Evolutionary conservation across 2,329 filamentous ascomycete genomes (phyloP).

Genomic region (Phaeosphaeria sp.): DNA sequence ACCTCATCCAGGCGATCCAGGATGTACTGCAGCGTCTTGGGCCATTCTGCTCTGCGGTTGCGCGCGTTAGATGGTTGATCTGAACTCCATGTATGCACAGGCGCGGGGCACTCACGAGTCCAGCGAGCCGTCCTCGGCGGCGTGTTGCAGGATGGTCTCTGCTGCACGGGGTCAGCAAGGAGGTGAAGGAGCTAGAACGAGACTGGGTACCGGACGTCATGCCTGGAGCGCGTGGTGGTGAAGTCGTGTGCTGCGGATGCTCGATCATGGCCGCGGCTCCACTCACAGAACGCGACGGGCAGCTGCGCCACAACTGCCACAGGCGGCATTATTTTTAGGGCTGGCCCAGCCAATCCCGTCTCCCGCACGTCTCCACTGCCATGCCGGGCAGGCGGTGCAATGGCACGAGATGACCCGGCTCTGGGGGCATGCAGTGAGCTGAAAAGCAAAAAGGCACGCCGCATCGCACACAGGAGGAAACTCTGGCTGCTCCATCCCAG

Average conservation of each 20-base stretch:
- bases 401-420: neutral
- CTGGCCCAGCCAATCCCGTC: slow-evolving; percentile 16
- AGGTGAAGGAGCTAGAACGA: neutral
- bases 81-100: slow-evolving; percentile 1
- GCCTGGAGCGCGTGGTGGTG: slow-evolving; percentile 11
- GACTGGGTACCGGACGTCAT: slow-evolving; percentile 28
- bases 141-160: slow-evolving; percentile 62
- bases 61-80: slow-evolving; percentile 44
- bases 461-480: neutral
- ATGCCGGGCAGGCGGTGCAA: neutral
- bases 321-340: slow-evolving; percentile 9
- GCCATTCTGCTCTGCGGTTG: slow-evolving; percentile 70
- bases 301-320: slow-evolving; percentile 16
- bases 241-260: slow-evolving; percentile 6
- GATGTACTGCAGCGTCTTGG: slow-evolving; percentile 68
- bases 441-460: slow-evolving; percentile 4
- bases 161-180: slow-evolving; percentile 33
- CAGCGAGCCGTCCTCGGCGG: slow-evolving; percentile 65
- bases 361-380: neutral
- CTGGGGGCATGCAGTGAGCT: neutral
- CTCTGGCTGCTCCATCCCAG: neutral
- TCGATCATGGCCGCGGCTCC: slow-evolving; percentile 7
- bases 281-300: slow-evolving; percentile 3
- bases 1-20: slow-evolving; percentile 73
- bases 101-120: slow-evolving; percentile 58